A percentile compares a stretch with the other conserved stretches of the same genome.
These are phyloP conservation scores for Metarhizium anisopliae DNA, from an alignment of 2,329 filamentous ascomycete species.

Conservation along the genomic window DNA sequence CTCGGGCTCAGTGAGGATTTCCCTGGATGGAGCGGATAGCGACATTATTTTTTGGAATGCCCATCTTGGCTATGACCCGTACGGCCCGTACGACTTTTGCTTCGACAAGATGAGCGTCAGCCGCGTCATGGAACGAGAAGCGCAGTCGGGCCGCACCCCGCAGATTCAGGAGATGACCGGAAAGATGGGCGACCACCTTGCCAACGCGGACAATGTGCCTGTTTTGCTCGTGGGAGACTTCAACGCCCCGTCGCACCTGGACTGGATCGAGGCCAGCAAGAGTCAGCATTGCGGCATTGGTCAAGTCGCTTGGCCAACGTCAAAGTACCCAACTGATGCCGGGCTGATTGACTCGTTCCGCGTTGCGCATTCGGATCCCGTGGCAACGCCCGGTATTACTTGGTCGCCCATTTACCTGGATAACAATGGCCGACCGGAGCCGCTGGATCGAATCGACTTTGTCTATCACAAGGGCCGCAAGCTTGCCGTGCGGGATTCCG, in stretches of 20 bases:
- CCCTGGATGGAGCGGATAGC: conserved; percentile 19
- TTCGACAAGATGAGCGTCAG: conserved; percentile 22
- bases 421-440: conserved; percentile 23
- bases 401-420: conserved; percentile 28
- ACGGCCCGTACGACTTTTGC: conserved; percentile 33
- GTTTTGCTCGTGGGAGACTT: conserved; percentile 29
- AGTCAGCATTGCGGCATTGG: conserved; percentile 25
- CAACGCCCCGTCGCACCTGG: conserved; percentile 32
- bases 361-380: conserved; percentile 23
- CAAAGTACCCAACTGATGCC: conserved; percentile 18
- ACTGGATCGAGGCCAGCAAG: conserved; percentile 22
- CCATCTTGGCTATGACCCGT: conserved; percentile 27
- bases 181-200: conserved; percentile 20
- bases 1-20: conserved; percentile 23
- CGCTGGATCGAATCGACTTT: conserved; percentile 31
- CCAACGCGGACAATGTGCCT: conserved; percentile 19
- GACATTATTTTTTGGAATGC: conserved; percentile 23
- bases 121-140: conserved; percentile 22
- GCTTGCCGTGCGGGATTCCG: conserved; percentile 14
- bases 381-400: conserved; percentile 19
- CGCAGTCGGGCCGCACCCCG: conserved; percentile 24
- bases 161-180: conserved; percentile 23
- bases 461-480: conserved; percentile 27
- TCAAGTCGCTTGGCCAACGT: conserved; percentile 26
- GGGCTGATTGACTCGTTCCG: conserved; percentile 29